Base-by-base conservation (phyloP, 1,284 basidiomycete species). In the Austroboletus niveus region DNA sequence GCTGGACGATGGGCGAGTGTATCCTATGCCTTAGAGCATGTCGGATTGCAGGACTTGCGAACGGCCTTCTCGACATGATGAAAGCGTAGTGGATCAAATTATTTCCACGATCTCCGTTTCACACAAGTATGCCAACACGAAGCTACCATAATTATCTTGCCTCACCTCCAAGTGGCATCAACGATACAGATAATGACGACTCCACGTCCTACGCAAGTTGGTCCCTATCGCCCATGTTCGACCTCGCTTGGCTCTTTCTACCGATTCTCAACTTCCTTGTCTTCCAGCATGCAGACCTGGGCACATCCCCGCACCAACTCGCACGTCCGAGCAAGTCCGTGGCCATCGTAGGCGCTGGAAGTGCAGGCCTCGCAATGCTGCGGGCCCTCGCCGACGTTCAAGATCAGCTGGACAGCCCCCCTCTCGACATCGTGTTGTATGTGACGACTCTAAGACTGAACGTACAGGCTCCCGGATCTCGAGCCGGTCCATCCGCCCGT, bases 301-400 rank as follows among this genome's bases (percentile, higher is more conserved):
- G 12, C 20, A 3, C 12, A 14, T 22, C 43, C 12, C 31, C 14
- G n/a, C 48, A 52, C 36, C 52, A 35, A 36, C 20, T 1, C 1
- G 34, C 58, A 1, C 58, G 64, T 4, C 45, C 6, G 5, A 43
- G 15, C 32, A 82, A 81, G 65, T 76, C 75, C 1, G 75, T 84
- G 43, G 80, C 75, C 8, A 75, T 84, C 45, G 67, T 78, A 3
- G 77, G 76, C 1, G 78, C 73, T 6, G 81, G 80, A 0, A 82
- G 76, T 56, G 78, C 75, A 6, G 82, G 81, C 3, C 66, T 83
- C 17, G 77, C 76, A 1, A 71, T 74, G 58, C 64, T 84, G 31
- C 80, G 79, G 60, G 74, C 73, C 8, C 61, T 81, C 27, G 62
- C 79, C 10, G 76, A 79, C 60, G 58, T 82, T 5, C 76, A 77